A percentile compares a stretch with the other conserved stretches of the same genome.
phyloP scores from a whole-genome alignment of 768 basidiomycete species.

The Pseudohyphozyma bogoriensis region DNA sequence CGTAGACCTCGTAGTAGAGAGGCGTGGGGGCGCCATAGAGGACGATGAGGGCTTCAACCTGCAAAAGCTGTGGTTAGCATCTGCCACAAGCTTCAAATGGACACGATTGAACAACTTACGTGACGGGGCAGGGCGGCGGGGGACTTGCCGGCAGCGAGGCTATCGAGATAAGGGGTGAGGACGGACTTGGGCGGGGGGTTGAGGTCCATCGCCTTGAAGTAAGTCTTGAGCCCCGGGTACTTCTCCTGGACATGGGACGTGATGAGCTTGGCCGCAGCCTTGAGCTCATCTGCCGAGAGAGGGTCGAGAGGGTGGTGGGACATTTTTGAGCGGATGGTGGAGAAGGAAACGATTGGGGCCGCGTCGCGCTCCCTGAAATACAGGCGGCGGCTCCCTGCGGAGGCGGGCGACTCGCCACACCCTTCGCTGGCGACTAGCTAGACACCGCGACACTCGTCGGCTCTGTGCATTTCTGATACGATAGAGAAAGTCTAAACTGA shows the following conservation, averaged over 20 bases:
- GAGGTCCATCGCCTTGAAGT: conserved; percentile 3
- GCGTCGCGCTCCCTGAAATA: not conserved
- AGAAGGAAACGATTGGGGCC: not conserved
- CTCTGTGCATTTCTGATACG: no score
- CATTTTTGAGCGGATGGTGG: not conserved
- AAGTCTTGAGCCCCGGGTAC: not conserved
- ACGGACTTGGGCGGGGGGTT: conserved; percentile 4
- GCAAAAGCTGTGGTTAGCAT: not conserved
- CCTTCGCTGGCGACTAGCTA: no score
- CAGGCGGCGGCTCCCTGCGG: not conserved
- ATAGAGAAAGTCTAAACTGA: no score
- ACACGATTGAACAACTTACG: not conserved
- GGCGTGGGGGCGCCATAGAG: not conserved
- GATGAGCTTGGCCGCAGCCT: not conserved
- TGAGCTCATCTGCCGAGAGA: conserved; percentile 2
- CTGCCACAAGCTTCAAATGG: no score
- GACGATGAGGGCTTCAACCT: not conserved
- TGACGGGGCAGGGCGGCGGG: not conserved
- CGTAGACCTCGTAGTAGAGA: not conserved
- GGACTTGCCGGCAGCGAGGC: not conserved
- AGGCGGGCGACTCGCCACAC: not conserved
- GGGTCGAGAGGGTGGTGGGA: conserved; percentile 13
- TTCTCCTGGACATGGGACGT: not conserved
- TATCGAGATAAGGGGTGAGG: conserved; percentile 6
- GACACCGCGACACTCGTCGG: no score